Base-by-base conservation (phyloP, 495 filamentous ascomycete genomes). In the Achaetomiella virescens region DNA sequence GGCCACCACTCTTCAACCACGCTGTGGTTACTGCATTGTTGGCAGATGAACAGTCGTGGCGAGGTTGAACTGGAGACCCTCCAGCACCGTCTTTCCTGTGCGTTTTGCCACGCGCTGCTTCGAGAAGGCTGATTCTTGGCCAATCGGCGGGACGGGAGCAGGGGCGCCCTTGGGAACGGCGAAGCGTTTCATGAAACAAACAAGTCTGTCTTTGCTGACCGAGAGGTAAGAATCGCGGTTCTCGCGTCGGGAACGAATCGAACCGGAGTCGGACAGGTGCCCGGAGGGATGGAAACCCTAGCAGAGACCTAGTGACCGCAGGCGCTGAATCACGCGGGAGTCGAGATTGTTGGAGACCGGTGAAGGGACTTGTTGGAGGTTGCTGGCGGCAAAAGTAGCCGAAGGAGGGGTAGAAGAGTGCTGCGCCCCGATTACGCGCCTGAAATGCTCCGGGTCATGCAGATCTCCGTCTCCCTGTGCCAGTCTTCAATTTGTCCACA, bases 141-240 rank as follows among this genome's bases (percentile, higher is more conserved):
- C 55, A 58, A 58, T 58, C 22, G 55, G 55, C 21, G 41, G 21
- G 1, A 0, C 2, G 41, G 33, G 18, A 18, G 9, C 25, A 43
- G 18, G n/a, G 27, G 27, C 20, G 3, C 37, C 24, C 21, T 20
- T 42, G 12, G 14, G 31, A 33, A 25, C 21, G 14, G 20, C 12
- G 41, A 27, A 52, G 55, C 48, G 55, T 58, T 58, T 58, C 55
- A 47, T 58, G 55, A 56, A 56, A 56, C 54, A 56, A 24, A 43
- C n/a, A n/a, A n/a, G n/a, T n/a, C n/a, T n/a, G n/a, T n/a, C n/a
- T n/a, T n/a, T 31, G 27, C 54, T 21, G n/a, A 35, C 24, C 21
- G 29, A 43, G 17, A 18, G 22, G 37, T 20, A 33, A 40, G n/a
- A n/a, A n/a, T 31, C 27, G 9, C 27, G 27, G 27, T 31, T 31